These are phyloP conservation scores for Tylopilus vinaceipallidus DNA, from an alignment of 768 basidiomycete species.

Conservation along the genomic window DNA sequence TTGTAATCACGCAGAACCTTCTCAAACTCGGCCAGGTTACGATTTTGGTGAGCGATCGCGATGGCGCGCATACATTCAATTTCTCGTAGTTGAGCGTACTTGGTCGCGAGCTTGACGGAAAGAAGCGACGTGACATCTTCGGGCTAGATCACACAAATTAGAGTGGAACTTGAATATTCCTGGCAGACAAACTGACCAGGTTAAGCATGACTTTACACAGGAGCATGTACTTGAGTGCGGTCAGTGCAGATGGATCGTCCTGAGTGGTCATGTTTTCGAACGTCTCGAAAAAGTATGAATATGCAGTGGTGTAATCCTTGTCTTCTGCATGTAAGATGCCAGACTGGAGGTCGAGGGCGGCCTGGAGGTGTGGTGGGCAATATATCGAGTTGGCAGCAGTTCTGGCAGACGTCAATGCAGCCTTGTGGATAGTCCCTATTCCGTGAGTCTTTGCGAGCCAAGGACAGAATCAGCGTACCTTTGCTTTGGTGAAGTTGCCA, in stretches of 20 bases:
- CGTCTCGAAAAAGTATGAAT: slow-evolving; percentile 96
- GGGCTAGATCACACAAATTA: slow-evolving; percentile 48
- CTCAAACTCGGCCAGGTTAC: slow-evolving; percentile 89
- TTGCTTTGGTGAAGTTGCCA: slow-evolving; percentile 86
- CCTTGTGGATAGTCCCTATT: slow-evolving; percentile 39
- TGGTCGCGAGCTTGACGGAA: slow-evolving; percentile 81
- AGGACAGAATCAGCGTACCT: slow-evolving; percentile 45
- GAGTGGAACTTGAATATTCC: neutral
- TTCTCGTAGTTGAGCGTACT: slow-evolving; percentile 84
- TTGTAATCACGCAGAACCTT: slow-evolving; percentile 83
- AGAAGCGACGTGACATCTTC: slow-evolving; percentile 91
- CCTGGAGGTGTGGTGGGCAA: slow-evolving; percentile 72
- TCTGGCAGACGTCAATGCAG: slow-evolving; percentile 84
- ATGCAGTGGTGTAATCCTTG: slow-evolving; percentile 95
- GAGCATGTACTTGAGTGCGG: slow-evolving; percentile 96
- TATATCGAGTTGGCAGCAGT: slow-evolving; percentile 97
- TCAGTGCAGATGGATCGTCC: slow-evolving; percentile 72
- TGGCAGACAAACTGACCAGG: slow-evolving; percentile 53
- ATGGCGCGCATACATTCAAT: slow-evolving; percentile 96
- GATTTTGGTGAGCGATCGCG: slow-evolving; percentile 89
- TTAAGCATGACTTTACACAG: slow-evolving; percentile 98
- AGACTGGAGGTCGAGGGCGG: slow-evolving; percentile 61
- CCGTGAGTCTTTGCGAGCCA: neutral
- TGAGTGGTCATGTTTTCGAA: slow-evolving; percentile 86
- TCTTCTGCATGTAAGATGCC: slow-evolving; percentile 94